These are phyloP conservation scores for Psilocybe sp. DNA, from an alignment of 768 basidiomycete species.

Conservation along the genomic window DNA sequence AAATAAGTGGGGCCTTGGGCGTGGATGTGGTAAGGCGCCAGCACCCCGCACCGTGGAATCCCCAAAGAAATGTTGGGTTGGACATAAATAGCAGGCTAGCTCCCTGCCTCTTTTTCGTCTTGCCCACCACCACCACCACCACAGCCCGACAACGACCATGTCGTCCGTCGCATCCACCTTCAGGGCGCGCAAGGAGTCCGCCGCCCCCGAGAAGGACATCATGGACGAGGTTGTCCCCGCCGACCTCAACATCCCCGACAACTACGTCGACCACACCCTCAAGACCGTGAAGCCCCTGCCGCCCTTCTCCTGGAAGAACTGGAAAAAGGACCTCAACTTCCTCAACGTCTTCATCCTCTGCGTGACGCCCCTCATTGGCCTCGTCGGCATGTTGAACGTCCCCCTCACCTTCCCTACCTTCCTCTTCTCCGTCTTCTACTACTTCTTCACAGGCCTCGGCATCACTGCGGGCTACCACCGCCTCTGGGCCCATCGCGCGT, in stretches of 20 bases:
- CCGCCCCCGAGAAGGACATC: constrained; percentile 2
- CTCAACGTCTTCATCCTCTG: constrained; percentile 72
- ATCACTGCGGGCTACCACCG: constrained; percentile 96
- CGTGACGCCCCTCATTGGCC: constrained; percentile 68
- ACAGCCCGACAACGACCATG: constrained; percentile 7
- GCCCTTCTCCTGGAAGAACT: constrained; percentile 60
- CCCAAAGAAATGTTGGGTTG: constrained; percentile 25
- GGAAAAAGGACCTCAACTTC: constrained; percentile 68
- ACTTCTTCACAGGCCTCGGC: constrained; percentile 63
- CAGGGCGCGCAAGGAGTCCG: neutral
- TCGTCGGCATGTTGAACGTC: constrained; percentile 69
- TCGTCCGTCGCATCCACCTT: neutral
- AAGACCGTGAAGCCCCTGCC: constrained; percentile 66
- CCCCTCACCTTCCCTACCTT: constrained; percentile 71
- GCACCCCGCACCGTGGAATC: constrained; percentile 6
- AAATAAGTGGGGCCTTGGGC: neutral
- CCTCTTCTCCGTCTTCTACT: constrained; percentile 41
- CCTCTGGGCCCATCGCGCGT: constrained; percentile 94
- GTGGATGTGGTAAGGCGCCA: neutral
- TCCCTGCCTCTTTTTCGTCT: constrained; percentile 5
- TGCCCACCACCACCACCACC: constrained; percentile 10
- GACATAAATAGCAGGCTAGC: constrained; percentile 18
- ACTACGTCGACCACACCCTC: constrained; percentile 78
- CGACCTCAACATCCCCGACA: constrained; percentile 71
- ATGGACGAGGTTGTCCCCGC: constrained; percentile 31